Base-by-base conservation (phyloP, 331 rosid species). In the Cydonia oblonga region DNA sequence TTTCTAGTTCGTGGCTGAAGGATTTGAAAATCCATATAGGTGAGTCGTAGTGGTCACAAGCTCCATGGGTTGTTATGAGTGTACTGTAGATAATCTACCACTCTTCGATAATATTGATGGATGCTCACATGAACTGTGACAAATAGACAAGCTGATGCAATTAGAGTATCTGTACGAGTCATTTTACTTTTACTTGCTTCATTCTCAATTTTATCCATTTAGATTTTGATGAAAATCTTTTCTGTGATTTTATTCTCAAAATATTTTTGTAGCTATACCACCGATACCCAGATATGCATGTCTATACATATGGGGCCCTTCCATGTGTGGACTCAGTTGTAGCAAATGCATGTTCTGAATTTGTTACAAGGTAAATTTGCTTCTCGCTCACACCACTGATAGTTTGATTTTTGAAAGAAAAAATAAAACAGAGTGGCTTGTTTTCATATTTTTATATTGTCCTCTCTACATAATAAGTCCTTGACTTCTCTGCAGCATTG, bases 291-390 rank as follows among this genome's bases (percentile, higher is more conserved):
- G 87, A 87, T 80, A 82, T 93, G 73, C 98, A 81, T 70, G 98
- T 93, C 79, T 93, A 90, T 74, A 80, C 97, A 67, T 93, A 84
- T 73, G 98, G 98, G 69, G 86, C 97, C 32, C 98, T 93, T 81
- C 98, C 98, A 32, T 93, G 98, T 81, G 86, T 89, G 80, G 97
- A 89, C 84, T 86, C 82, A 51, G 86, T 85, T 60, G 85, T 90
- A 75, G 98, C 96, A 71, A 80, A 82, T 78, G 92, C 96, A 73
- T 90, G 97, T 77, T 89, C 98, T 26, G 84, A 84, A 33, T 90
- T 93, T 75, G 86, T 93, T 42, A 93, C 96, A 11, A 93, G 98
- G 98, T 90, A 85, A 69, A 64, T 71, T 22, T 44, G 22, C 80
- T 64, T 64, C 12, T 65, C 64, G 24, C 44, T 69, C 15, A 33